Conservation (phyloP, 2,329 filamentous ascomycete species). For the Phialemonium atrogriseum region DNA sequence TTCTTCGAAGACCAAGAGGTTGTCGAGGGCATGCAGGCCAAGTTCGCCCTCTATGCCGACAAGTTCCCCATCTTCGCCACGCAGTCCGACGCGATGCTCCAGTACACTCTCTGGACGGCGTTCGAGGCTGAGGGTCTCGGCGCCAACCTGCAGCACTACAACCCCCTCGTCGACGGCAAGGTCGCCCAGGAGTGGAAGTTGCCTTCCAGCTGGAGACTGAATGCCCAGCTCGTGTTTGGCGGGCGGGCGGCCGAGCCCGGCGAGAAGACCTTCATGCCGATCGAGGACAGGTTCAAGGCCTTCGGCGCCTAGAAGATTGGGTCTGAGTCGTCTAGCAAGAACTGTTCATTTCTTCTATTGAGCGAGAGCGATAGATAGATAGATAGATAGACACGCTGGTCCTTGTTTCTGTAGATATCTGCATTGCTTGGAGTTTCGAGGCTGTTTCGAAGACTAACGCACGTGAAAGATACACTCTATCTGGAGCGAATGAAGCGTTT, state of each 20-base stretch:
- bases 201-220: conserved; percentile 65
- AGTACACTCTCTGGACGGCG: conserved; percentile 72
- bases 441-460: no score
- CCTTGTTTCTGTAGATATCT: no score
- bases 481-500: no score
- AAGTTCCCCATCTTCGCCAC: conserved; percentile 70
- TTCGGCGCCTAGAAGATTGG: conserved; percentile 41
- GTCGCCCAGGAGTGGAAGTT: conserved; percentile 62
- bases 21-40: conserved; percentile 57
- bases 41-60: conserved; percentile 67
- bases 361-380: no score
- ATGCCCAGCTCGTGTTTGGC: conserved; percentile 81
- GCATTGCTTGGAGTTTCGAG: no score
- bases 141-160: conserved; percentile 90
- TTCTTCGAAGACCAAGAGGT: conserved; percentile 76
- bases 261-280: conserved; percentile 55
- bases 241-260: conserved; percentile 45
- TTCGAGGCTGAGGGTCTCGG: conserved; percentile 79
- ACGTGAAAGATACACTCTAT: no score
- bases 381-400: no score
- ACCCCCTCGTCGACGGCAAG: conserved; percentile 71
- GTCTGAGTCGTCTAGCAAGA: no score
- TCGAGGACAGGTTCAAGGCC: conserved; percentile 61
- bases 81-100: conserved; percentile 75
- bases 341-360: no score